Evolutionary conservation across 2,329 filamentous ascomycete genomes (phyloP).

Genomic region (Trichoderma oligosporum): DNA sequence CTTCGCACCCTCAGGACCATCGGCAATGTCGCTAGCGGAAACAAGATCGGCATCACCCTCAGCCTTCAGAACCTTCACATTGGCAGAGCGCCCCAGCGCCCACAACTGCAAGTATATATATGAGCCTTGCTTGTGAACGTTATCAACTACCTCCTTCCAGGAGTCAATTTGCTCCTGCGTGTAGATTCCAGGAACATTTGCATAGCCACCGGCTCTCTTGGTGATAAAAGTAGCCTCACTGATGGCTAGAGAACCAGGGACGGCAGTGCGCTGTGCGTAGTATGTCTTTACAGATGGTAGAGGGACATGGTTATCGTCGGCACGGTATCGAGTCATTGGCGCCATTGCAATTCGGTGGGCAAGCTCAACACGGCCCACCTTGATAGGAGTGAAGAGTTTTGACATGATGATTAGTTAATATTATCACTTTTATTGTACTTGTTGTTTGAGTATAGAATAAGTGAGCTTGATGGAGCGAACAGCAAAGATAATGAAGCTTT

Average conservation of each 20-base stretch:
- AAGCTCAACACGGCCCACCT: constrained; percentile 23
- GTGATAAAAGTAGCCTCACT: constrained; percentile 45
- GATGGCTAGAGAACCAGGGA: constrained; percentile 43
- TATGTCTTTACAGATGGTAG: constrained; percentile 37
- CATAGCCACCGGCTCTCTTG: constrained; percentile 24
- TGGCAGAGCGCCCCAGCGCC: constrained; percentile 53
- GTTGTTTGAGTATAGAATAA: not conserved
- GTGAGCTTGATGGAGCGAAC: not conserved
- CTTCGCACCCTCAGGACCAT: not conserved
- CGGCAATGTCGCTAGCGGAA: constrained; percentile 1
- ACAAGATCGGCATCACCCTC: constrained; percentile 2
- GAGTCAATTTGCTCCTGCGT: constrained; percentile 52
- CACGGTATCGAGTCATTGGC: constrained; percentile 47
- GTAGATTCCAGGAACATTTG: constrained; percentile 55
- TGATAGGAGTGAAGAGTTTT: constrained; percentile 19
- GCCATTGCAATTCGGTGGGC: constrained; percentile 28
- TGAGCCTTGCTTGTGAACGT: constrained; percentile 59
- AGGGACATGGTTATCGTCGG: constrained; percentile 37
- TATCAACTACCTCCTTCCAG: constrained; percentile 59
- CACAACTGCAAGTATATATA: constrained; percentile 64
- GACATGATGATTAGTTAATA: not conserved
- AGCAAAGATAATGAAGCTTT: too few species aligned
- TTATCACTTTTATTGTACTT: not conserved
- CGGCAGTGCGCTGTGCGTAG: constrained; percentile 43
- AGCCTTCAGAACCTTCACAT: not conserved